Evolutionary conservation across 2,329 filamentous ascomycete species (phyloP), one percentile per base, ranked within the genome.

Genomic region (Neonectria faginata): DNA sequence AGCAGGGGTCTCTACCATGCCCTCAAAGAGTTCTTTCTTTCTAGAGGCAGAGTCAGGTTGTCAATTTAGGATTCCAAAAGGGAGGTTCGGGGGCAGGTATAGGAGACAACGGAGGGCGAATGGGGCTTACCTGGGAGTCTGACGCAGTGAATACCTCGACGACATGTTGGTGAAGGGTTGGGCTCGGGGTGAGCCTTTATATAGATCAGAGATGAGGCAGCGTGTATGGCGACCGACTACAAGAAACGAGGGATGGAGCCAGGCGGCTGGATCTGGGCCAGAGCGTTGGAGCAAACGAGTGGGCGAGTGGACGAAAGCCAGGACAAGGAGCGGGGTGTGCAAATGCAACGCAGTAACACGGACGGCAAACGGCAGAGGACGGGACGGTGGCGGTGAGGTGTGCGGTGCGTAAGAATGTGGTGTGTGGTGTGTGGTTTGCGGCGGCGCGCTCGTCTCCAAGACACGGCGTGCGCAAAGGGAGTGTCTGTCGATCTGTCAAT

Each of bases 21-120:
- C 86, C 39, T 87, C 82, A 71, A 87, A 88, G 62, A 87, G 83
- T 74, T 88, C 86, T 78, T 87, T 88, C 78, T 89, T 89, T 69
- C 86, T 89, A 42, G 16, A 27, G n/a, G 25, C 10, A 33, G 2
- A 60, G n/a, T 22, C 52, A 36, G 27, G 10, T 31, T 45, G 60
- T 67, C 48, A 58, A 62, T 70, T 42, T 57, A 54, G 33, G 16
- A 41, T 57, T 27, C 48, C 20, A 39, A 14, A 22, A 42, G n/a
- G 16, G 36, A 11, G 18, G 20, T 27, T 51, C 14, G n/a, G 4
- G 11, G 29, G 12, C 29, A n/a, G 16, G 36, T 36, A 51, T 5
- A 41, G 41, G 42, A 54, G 16, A 22, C 39, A 44, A 48, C 41
- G 20, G 42, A 5, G 31, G 27, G 22, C n/a, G 44, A 39, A 36